These are phyloP conservation scores for Cytospora mali DNA, from an alignment of 2,329 filamentous ascomycete genomes.

Conservation along the genomic window DNA sequence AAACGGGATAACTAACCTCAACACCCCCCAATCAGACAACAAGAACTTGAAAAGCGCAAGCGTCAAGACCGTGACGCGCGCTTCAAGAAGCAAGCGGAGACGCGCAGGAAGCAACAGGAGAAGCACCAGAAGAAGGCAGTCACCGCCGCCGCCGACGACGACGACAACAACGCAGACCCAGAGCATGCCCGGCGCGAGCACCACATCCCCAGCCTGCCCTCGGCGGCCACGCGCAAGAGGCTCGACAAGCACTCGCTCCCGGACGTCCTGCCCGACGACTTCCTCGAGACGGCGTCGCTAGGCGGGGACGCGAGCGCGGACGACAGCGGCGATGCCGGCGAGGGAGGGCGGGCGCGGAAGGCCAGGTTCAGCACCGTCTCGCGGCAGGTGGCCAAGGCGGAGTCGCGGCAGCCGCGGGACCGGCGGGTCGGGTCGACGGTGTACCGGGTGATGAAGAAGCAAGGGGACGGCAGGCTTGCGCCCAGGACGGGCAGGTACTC, in stretches of 20 bases:
- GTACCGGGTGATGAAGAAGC: slow-evolving; percentile 52
- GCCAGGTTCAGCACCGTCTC: slow-evolving; percentile 48
- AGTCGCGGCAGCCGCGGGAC: slow-evolving; percentile 45
- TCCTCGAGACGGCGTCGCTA: slow-evolving; percentile 57
- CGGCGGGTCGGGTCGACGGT: slow-evolving; percentile 55
- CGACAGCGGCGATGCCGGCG: slow-evolving; percentile 28
- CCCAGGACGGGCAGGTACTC: slow-evolving; percentile 50
- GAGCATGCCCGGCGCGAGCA: slow-evolving; percentile 14
- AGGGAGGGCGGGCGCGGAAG: slow-evolving; percentile 38
- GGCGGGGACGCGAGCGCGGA: slow-evolving; percentile 37
- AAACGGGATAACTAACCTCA: slow-evolving; percentile 18
- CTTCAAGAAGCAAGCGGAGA: slow-evolving; percentile 58
- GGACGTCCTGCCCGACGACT: slow-evolving; percentile 54
- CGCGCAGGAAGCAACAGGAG: slow-evolving; percentile 45
- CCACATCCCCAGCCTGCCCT: slow-evolving; percentile 16
- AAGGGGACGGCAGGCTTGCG: slow-evolving; percentile 50
- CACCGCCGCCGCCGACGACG: slow-evolving; percentile 29
- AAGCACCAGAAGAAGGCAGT: slow-evolving; percentile 32
- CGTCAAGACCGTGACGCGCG: slow-evolving; percentile 57
- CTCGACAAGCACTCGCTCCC: slow-evolving; percentile 44
- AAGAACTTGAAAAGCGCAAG: slow-evolving; percentile 55
- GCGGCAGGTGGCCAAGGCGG: slow-evolving; percentile 41
- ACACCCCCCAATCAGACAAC: slow-evolving; percentile 47
- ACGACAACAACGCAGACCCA: slow-evolving; percentile 28
- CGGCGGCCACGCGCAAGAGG: slow-evolving; percentile 32